Evolutionary conservation across 306 rosid species (phyloP).

Genomic region (Prunus mume): DNA sequence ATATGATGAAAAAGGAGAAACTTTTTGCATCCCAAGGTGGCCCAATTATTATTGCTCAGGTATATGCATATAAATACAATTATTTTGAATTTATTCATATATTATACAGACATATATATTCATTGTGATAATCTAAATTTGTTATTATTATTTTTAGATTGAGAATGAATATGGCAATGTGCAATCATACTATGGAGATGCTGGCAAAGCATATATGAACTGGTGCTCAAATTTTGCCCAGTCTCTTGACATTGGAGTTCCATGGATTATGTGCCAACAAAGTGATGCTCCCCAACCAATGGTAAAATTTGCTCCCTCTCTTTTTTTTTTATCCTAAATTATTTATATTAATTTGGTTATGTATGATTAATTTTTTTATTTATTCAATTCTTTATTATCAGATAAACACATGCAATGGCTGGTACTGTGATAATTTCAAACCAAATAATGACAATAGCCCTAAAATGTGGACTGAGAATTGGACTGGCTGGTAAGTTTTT

Average conservation of each 20-base stretch:
- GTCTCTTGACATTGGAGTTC: conserved; percentile 43
- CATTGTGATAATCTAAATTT: neutral
- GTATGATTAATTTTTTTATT: neutral
- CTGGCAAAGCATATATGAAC: conserved; percentile 46
- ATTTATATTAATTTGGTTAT: neutral
- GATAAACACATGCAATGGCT: conserved; percentile 68
- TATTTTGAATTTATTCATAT: neutral
- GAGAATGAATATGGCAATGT: conserved; percentile 63
- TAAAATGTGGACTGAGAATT: conserved; percentile 65
- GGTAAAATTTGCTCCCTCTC: conserved; percentile 6
- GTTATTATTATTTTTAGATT: conserved; percentile 19
- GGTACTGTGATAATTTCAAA: conserved; percentile 43
- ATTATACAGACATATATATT: neutral
- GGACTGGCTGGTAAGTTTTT: conserved; percentile 54
- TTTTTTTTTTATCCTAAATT: neutral
- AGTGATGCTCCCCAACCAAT: conserved; percentile 49
- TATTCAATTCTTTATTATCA: neutral
- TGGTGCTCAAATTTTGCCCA: conserved; percentile 59
- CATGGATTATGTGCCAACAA: conserved; percentile 69
- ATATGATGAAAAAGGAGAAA: conserved; percentile 48
- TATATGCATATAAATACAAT: neutral
- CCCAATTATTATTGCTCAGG: conserved; percentile 54
- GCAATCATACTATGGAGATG: conserved; percentile 41
- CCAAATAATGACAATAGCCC: conserved; percentile 52
- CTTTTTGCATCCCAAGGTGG: conserved; percentile 64